Conservation (phyloP, 257 asterid genomes). For the Petunia secreta region DNA sequence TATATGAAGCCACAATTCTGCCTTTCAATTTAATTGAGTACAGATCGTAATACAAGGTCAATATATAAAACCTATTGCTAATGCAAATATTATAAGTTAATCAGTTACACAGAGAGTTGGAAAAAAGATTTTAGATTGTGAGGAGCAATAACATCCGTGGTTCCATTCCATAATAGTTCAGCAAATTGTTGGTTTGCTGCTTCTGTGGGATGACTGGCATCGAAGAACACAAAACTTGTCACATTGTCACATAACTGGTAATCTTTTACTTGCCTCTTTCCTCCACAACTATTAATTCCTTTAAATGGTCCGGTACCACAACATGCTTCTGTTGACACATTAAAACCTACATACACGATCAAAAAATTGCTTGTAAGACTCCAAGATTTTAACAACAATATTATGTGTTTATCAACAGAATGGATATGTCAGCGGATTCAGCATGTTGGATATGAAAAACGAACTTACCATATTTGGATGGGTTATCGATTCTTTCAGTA, state of each 20-base stretch:
- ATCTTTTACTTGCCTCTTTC: conserved; percentile 45
- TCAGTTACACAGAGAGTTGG: background rate
- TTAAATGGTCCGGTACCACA: conserved; percentile 54
- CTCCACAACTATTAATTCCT: conserved; percentile 60
- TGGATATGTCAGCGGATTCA: too few relatives aligned
- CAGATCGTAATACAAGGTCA: too few relatives aligned
- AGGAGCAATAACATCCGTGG: conserved; percentile 25
- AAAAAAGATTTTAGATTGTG: conserved; percentile 43
- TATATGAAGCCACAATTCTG: too few relatives aligned
- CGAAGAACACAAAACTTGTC: conserved; percentile 49
- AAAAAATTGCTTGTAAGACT: too few relatives aligned
- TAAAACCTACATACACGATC: background rate
- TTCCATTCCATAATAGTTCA: conserved; percentile 47
- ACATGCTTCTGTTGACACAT: conserved; percentile 26
- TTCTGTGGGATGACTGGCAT: conserved; percentile 50
- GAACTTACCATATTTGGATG: conserved; percentile 23
- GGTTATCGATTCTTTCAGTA: conserved; percentile 10
- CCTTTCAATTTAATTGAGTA: too few relatives aligned
- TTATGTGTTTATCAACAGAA: too few relatives aligned
- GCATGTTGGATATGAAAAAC: background rate
- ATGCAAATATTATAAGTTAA: too few relatives aligned
- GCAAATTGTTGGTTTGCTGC: conserved; percentile 45
- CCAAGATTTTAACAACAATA: too few relatives aligned
- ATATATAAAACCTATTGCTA: too few relatives aligned
- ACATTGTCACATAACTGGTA: conserved; percentile 49